Evolutionary conservation across 495 filamentous ascomycete species (phyloP).

Genomic region (Penicillium cataractarum): DNA sequence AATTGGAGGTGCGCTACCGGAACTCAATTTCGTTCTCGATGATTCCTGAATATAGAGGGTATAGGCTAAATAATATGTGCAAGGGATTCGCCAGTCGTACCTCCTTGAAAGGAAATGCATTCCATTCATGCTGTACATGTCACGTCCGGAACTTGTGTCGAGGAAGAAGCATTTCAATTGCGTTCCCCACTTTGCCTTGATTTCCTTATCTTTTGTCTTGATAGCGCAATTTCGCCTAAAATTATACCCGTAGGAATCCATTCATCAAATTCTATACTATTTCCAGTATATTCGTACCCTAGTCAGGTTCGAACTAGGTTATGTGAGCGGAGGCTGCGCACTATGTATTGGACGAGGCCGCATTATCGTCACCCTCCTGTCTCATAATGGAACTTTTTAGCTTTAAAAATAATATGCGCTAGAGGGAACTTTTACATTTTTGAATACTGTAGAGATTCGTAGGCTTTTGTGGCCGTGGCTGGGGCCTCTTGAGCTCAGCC

Average conservation of each 20-base stretch:
- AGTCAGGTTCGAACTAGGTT: not conserved
- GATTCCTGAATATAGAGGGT: not conserved
- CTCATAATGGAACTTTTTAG: too few relatives aligned
- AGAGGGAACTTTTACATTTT: too few relatives aligned
- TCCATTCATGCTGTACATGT: too few relatives aligned
- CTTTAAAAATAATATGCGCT: too few relatives aligned
- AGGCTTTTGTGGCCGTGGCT: too few relatives aligned
- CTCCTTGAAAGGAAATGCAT: too few relatives aligned
- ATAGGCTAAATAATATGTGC: not conserved
- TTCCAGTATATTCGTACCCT: not conserved
- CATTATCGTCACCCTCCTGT: too few relatives aligned
- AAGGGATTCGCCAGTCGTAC: not conserved
- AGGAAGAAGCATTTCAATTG: not conserved
- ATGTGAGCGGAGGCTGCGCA: not conserved
- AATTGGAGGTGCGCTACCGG: not conserved
- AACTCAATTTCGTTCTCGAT: not conserved
- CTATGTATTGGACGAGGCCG: not conserved
- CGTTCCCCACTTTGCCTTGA: not conserved
- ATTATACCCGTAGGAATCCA: not conserved
- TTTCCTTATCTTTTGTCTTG: not conserved
- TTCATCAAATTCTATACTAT: not conserved
- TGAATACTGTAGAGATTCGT: too few relatives aligned
- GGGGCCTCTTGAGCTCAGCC: too few relatives aligned
- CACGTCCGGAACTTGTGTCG: not conserved
- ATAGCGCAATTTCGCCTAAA: slow-evolving; percentile 9